Percentiles rank a stretch among this genome's conserved stretches.
phyloP scores from a whole-genome alignment of 306 rosid genomes.

The Cucumis sativus region Cucumber_9930_V3 NC_026660.2:29386001-29386500 shows the following conservation, averaged over 20 bases:
- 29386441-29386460: slow-evolving; percentile 28
- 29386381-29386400: background rate
- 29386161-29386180: background rate
- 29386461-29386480: slow-evolving; percentile 55
- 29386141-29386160: background rate
- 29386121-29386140: background rate
- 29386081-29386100: background rate
- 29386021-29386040: background rate
- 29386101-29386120: background rate
- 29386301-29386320: slow-evolving; percentile 67
- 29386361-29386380: background rate
- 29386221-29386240: slow-evolving; percentile 73
- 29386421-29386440: background rate
- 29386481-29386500: slow-evolving; percentile 68
- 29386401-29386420: background rate
- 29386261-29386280: slow-evolving; percentile 64
- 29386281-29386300: slow-evolving; percentile 63
- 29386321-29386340: slow-evolving; percentile 52
- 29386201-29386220: background rate
- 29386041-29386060: background rate
- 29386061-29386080: background rate
- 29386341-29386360: background rate
- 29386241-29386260: slow-evolving; percentile 47
- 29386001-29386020: background rate
- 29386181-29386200: background rate